These are phyloP conservation scores for Cryphonectria naterciae DNA, from an alignment of 2,329 filamentous ascomycete species.

Conservation along the genomic window DNA sequence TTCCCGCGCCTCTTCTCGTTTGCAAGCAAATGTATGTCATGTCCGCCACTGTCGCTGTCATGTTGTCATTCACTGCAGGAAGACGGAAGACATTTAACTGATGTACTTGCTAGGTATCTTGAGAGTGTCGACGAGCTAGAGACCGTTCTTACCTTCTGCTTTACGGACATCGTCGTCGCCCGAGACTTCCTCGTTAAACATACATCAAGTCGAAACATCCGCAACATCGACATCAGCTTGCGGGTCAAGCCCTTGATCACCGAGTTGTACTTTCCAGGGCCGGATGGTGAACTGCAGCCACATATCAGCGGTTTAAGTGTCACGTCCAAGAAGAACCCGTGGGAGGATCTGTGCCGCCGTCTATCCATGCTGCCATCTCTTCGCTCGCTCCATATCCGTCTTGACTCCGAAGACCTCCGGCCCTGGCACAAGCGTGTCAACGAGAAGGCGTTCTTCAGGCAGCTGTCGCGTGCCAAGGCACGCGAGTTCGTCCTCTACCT, in stretches of 20 bases:
- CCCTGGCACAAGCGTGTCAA: slow-evolving; percentile 37
- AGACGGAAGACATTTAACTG: neutral
- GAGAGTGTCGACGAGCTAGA: slow-evolving; percentile 36
- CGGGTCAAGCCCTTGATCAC: slow-evolving; percentile 33
- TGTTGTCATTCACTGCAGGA: neutral
- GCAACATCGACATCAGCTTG: slow-evolving; percentile 36
- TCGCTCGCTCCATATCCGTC: slow-evolving; percentile 35
- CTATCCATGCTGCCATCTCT: slow-evolving; percentile 31
- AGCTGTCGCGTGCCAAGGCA: slow-evolving; percentile 31
- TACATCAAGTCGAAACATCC: slow-evolving; percentile 19
- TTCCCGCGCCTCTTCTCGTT: slow-evolving; percentile 30
- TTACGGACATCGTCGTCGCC: slow-evolving; percentile 35
- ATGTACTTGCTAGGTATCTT: slow-evolving; percentile 33
- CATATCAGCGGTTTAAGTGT: slow-evolving; percentile 29
- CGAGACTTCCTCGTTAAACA: slow-evolving; percentile 33
- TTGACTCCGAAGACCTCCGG: slow-evolving; percentile 37
- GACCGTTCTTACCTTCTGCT: slow-evolving; percentile 35
- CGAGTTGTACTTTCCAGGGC: slow-evolving; percentile 35
- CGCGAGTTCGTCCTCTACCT: slow-evolving; percentile 33
- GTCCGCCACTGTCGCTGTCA: neutral
- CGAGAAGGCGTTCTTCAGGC: slow-evolving; percentile 36
- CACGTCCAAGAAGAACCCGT: slow-evolving; percentile 33
- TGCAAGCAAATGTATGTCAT: slow-evolving; percentile 37
- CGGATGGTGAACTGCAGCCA: slow-evolving; percentile 25
- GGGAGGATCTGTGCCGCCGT: slow-evolving; percentile 35